Evolutionary conservation across 108 stramenopile species (phyloP).

Genomic region (Skeletonema grethae): DNA sequence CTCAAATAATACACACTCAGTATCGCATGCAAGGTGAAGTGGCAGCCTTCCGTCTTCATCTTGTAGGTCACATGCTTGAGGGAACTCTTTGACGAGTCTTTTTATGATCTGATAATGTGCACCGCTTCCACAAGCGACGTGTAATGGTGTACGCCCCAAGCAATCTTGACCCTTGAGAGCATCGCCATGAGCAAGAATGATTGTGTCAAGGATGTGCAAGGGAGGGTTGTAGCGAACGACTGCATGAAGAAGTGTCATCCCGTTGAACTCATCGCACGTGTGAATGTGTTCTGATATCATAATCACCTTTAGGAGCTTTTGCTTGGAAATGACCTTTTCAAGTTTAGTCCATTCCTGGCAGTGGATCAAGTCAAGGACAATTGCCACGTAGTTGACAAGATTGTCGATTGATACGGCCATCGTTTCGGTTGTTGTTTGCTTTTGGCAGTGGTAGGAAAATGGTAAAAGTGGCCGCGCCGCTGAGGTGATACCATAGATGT

Average conservation of each 20-base stretch:
- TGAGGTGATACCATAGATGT: too few relatives aligned
- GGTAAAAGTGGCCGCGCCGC: background rate
- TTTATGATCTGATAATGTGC: constrained; percentile 56
- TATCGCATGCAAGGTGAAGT: constrained; percentile 58
- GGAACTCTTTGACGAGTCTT: constrained; percentile 55
- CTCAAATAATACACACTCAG: constrained; percentile 21
- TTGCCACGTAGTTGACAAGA: background rate
- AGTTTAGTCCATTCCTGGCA: background rate
- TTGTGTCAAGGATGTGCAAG: constrained; percentile 39
- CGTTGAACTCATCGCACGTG: constrained; percentile 15
- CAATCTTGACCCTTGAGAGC: constrained; percentile 58
- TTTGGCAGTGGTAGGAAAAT: background rate
- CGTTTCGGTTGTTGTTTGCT: background rate
- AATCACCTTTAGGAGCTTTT: background rate
- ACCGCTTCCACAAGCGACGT: constrained; percentile 70
- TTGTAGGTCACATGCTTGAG: constrained; percentile 54
- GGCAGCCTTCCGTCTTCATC: constrained; percentile 76
- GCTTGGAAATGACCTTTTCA: background rate
- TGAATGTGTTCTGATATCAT: constrained; percentile 2
- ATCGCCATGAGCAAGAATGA: constrained; percentile 59
- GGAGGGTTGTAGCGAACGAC: constrained; percentile 31
- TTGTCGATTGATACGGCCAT: background rate
- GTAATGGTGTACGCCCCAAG: constrained; percentile 70
- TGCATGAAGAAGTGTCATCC: constrained; percentile 32
- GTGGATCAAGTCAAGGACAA: background rate